Conservation (phyloP, 2,329 filamentous ascomycete genomes). For the Neocucurbitaria cava region DNA sequence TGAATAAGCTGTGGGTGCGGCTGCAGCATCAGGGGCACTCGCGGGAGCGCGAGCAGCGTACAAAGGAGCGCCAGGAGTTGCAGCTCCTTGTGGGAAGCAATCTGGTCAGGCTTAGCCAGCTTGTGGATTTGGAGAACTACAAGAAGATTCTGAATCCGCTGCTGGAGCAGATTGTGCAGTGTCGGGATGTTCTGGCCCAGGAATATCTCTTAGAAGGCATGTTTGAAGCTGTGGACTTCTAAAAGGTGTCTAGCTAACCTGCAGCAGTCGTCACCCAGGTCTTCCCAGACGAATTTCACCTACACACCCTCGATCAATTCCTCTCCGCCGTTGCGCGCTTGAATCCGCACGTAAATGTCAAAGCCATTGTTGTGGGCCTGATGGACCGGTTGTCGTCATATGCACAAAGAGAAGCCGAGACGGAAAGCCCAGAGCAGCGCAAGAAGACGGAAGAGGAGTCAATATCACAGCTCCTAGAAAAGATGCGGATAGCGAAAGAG, state of each 20-base stretch:
- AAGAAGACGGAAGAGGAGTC: constrained; percentile 86
- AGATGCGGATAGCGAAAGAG: constrained; percentile 73
- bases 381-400: constrained; percentile 97
- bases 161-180: constrained; percentile 96
- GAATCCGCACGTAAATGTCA: constrained; percentile 97
- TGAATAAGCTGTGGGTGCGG: constrained; percentile 99
- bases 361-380: constrained; percentile 94
- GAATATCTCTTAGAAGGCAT: constrained; percentile 89
- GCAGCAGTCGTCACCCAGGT: constrained; percentile 91
- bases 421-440: constrained; percentile 72
- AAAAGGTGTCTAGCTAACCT: constrained; percentile 30
- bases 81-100: constrained; percentile 97
- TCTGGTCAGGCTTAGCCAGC: constrained; percentile 89
- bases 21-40: constrained; percentile 98
- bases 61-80: constrained; percentile 91
- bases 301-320: constrained; percentile 95
- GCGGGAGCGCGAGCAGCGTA: constrained; percentile 88
- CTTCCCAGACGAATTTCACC: constrained; percentile 97
- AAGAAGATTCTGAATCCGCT: constrained; percentile 90
- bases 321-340: constrained; percentile 90
- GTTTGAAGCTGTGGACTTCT: neutral
- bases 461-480: constrained; percentile 77
- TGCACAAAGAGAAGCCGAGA: constrained; percentile 84
- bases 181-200: constrained; percentile 93
- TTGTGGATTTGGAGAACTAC: constrained; percentile 94